These are phyloP conservation scores for Protomyces lactucae-debilis DNA, from an alignment of 1,139 yeast species.

Conservation along the genomic window DNA sequence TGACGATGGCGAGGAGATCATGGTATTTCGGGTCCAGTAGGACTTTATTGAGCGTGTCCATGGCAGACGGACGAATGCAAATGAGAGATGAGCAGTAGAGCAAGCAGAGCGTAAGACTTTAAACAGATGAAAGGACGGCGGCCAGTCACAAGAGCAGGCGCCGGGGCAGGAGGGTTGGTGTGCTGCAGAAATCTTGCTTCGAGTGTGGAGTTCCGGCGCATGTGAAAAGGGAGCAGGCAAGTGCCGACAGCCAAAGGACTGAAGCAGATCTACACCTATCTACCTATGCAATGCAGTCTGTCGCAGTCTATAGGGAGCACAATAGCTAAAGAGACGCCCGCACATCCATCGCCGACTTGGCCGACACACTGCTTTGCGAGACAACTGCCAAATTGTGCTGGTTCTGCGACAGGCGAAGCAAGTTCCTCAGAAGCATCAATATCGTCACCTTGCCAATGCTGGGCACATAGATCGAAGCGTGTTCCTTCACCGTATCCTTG, in stretches of 20 bases:
- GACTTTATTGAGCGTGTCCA: slow-evolving; percentile 11
- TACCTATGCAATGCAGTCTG: too few species aligned
- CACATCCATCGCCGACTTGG: background rate
- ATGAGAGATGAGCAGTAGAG: background rate
- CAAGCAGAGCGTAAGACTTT: too few species aligned
- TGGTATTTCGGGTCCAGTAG: slow-evolving; percentile 39
- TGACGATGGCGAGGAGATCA: slow-evolving; percentile 39
- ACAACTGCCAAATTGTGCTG: slow-evolving; percentile 8
- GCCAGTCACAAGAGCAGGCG: too few species aligned
- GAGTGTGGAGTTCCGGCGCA: too few species aligned
- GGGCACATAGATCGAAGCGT: slow-evolving; percentile 89
- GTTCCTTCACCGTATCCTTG: slow-evolving; percentile 66
- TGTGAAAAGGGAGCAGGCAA: too few species aligned
- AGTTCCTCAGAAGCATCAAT: slow-evolving; percentile 82
- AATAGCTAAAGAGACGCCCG: background rate
- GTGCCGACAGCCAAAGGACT: too few species aligned
- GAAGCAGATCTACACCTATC: too few species aligned
- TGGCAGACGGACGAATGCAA: background rate
- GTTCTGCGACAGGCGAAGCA: slow-evolving; percentile 36
- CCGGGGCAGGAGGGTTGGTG: too few species aligned
- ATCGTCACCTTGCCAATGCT: slow-evolving; percentile 95
- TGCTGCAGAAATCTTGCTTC: too few species aligned
- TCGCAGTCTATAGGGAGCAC: too few species aligned
- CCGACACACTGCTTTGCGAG: background rate
- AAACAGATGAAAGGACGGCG: too few species aligned